Conservation (phyloP, 2,329 filamentous ascomycete species). For the Sclerotinia subarctica region DNA sequence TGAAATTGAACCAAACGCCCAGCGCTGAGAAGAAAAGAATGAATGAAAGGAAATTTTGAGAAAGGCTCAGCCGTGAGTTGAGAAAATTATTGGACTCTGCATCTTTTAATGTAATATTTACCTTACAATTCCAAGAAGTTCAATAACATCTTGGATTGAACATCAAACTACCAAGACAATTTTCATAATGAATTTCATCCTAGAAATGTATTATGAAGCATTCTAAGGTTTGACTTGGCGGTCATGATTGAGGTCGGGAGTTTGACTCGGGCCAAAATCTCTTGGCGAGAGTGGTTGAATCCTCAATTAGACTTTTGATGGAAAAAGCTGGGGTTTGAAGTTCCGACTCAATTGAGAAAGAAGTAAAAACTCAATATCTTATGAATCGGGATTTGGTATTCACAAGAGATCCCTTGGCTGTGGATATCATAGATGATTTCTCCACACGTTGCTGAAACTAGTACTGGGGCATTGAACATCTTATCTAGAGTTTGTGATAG, state of each 20-base stretch:
- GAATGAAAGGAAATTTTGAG: neutral
- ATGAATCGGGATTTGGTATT: neutral
- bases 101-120: conserved; percentile 6
- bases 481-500: neutral
- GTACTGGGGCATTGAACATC: neutral
- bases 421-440: neutral
- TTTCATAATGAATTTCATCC: conserved; percentile 3
- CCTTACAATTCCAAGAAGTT: neutral
- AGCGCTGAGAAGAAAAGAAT: conserved; percentile 14
- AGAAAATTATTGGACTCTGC: neutral
- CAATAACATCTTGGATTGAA: neutral
- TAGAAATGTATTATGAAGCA: conserved; percentile 14
- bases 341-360: neutral
- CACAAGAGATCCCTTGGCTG: neutral
- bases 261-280: conserved; percentile 18
- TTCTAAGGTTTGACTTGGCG: conserved; percentile 20
- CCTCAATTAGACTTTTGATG: neutral
- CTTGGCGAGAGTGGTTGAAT: conserved; percentile 5
- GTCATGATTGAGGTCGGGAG: neutral
- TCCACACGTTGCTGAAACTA: neutral
- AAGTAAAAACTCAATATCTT: neutral
- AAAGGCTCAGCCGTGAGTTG: neutral
- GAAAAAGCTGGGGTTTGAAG: neutral
- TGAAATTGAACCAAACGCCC: conserved; percentile 11
- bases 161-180: conserved; percentile 17